Evolutionary conservation across 805 yeast species (phyloP).

Genomic region (Zygoascus flipseniorum): DNA sequence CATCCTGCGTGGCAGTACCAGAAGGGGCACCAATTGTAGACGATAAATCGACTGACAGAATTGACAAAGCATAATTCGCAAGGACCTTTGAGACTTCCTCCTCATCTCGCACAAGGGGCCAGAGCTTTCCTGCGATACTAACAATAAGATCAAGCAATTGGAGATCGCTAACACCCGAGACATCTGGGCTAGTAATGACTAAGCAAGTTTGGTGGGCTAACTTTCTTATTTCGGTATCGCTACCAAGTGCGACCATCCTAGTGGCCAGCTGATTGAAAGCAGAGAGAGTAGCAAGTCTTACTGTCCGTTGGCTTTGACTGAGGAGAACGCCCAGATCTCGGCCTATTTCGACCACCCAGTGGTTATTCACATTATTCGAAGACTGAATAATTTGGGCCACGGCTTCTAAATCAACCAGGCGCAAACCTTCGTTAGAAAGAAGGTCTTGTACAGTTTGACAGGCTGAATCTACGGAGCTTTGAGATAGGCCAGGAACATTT

Average conservation of each 20-base stretch:
- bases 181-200: neutral
- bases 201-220: neutral
- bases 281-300: slow-evolving; percentile 19
- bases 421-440: slow-evolving; percentile 31
- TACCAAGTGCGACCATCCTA: neutral
- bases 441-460: slow-evolving; percentile 28
- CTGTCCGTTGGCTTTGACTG: slow-evolving; percentile 16
- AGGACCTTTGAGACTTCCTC: neutral
- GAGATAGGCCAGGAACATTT: slow-evolving; percentile 18
- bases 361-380: slow-evolving; percentile 7
- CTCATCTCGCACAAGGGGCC: neutral
- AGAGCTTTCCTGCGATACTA: neutral
- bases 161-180: neutral
- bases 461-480: slow-evolving; percentile 17
- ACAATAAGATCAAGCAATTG: neutral
- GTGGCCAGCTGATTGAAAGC: slow-evolving; percentile 10
- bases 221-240: neutral
- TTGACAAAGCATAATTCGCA: neutral
- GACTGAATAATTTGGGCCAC: slow-evolving; percentile 18
- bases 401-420: slow-evolving; percentile 26
- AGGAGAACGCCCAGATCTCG: slow-evolving; percentile 15
- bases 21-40: neutral
- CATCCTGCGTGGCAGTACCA: neutral
- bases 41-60: neutral
- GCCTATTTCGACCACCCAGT: slow-evolving; percentile 16